Evolutionary conservation across 306 rosid genomes (phyloP).

Genomic region (Vigna trinervia): DNA sequence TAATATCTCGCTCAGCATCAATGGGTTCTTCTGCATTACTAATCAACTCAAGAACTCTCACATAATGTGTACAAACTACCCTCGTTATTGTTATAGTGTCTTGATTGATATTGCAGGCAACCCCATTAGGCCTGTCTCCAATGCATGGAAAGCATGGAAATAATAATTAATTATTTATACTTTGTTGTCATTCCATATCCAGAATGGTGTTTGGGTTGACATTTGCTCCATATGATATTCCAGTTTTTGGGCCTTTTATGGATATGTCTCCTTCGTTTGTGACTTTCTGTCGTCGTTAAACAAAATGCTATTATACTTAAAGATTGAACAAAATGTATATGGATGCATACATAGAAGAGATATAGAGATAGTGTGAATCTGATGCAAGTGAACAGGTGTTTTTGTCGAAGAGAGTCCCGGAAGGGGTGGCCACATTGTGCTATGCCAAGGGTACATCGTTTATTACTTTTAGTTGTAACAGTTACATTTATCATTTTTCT

Average conservation of each 20-base stretch:
- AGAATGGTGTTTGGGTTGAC: slow-evolving; percentile 4
- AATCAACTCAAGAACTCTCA: not conserved
- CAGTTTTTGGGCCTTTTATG: not conserved
- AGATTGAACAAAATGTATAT: not conserved
- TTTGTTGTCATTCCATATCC: not conserved
- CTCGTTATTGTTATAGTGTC: not conserved
- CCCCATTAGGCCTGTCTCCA: not conserved
- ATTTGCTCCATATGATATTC: not conserved
- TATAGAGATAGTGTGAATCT: too few species aligned
- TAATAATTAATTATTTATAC: not conserved
- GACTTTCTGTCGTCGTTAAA: not conserved
- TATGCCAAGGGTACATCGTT: not conserved
- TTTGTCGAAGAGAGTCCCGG: not conserved
- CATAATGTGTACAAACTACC: not conserved
- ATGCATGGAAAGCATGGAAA: not conserved
- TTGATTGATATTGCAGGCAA: not conserved
- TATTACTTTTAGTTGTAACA: too few species aligned
- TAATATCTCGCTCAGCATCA: not conserved
- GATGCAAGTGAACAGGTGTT: not conserved
- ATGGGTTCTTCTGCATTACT: not conserved
- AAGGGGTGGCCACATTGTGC: not conserved
- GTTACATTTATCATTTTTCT: too few species aligned
- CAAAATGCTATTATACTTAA: not conserved
- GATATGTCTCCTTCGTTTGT: not conserved
- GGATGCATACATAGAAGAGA: not conserved